Base-by-base conservation (phyloP, 176 grass and related monocot species). In the Coix lacrymajobi region DNA sequence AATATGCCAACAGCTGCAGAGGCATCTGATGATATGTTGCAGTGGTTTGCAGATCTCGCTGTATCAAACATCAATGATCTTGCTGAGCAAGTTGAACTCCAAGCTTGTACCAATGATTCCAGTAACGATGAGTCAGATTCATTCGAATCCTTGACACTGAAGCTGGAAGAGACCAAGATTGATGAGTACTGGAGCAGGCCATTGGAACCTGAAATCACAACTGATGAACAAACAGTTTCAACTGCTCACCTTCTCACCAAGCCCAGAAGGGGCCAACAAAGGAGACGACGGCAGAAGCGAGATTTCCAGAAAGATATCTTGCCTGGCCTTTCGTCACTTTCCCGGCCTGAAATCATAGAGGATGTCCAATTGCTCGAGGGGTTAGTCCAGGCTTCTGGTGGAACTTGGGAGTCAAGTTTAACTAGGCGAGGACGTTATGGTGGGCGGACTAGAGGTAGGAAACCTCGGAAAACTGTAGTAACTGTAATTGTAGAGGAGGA, bases 271-370 rank as follows among this genome's bases (percentile, higher is more conserved):
- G 88, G 90, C 17, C 92, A 83, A 41, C 82, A 88, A 57, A 95
- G 96, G 77, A 93, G 85, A 65, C 44, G 96, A 17, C 73, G 93
- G 78, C 93, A 93, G 73, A 90, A 81, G 85, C 81, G 83, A 11
- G 93, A 98, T 73, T 98, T 98, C 31, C 92, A 98, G 85, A 91
- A 88, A 81, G 96, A 98, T 48, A 83, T 98, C 43, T 86, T 98
- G 28, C 93, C 96, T 37, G 61, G 88, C 39, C 75, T 98, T 48
- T 88, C 87, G 3, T 88, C 96, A 6, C 93, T 98, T 62, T 90
- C 93, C 15, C 85, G 93, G 34, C 91, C 92, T 79, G 91, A 98
- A 74, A 92, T 98, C 54, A 81, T 88, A 28, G 93, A 98, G 88
- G 96, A 98, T 75, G 87, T 98, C 26, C 85, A 93, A 29, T 62